Conservation (phyloP, 192 early-diverging fungal species). For the Linnemannia elongata region DNA sequence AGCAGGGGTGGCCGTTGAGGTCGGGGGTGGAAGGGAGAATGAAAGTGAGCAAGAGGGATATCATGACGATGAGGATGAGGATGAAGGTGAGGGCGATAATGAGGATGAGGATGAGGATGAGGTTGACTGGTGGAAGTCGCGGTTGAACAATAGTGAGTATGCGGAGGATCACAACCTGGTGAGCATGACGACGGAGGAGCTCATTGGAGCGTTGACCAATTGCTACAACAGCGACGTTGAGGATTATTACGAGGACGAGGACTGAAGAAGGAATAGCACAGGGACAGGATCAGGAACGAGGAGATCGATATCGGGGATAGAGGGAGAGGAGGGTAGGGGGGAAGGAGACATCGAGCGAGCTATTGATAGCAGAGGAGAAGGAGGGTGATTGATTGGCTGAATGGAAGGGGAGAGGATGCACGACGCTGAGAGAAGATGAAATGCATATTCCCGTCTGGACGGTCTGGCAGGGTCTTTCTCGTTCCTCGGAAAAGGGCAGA, state of each 20-base stretch:
- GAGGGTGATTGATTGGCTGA: not conserved
- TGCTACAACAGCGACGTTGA: conserved; percentile 42
- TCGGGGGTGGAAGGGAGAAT: not conserved
- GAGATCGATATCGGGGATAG: not conserved
- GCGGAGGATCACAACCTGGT: conserved; percentile 49
- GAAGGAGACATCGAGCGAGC: not conserved
- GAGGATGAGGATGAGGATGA: conserved; percentile 29
- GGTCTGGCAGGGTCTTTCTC: not conserved
- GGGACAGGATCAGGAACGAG: not conserved
- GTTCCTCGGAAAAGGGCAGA: not conserved
- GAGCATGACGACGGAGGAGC: conserved; percentile 51
- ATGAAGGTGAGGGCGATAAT: not conserved
- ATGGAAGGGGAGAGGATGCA: not conserved
- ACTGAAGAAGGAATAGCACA: not conserved
- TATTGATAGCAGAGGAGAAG: not conserved
- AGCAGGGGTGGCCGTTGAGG: not conserved
- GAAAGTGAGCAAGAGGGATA: not conserved
- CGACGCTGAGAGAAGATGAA: not conserved
- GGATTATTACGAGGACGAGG: conserved; percentile 44
- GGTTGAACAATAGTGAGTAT: conserved; percentile 44
- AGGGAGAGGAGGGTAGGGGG: no score
- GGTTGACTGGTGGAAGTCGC: conserved; percentile 46
- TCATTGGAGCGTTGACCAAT: conserved; percentile 45
- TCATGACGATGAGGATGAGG: not conserved
- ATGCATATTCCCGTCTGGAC: not conserved